phyloP scores from a whole-genome alignment of 352 stramenopile species.

The Phytophthora foliorum region DNA sequence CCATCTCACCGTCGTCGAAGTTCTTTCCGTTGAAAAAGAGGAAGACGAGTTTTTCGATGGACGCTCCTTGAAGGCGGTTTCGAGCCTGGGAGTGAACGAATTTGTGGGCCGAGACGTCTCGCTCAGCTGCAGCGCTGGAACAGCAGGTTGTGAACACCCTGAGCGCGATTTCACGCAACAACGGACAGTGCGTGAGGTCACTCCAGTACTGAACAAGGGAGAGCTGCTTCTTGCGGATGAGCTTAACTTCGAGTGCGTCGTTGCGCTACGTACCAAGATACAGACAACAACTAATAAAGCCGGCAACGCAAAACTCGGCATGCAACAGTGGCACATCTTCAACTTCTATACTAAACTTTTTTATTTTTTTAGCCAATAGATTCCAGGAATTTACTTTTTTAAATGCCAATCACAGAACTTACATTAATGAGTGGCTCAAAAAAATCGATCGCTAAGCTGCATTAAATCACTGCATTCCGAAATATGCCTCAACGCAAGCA shows the following conservation, averaged over 20 bases:
- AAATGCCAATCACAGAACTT: no score
- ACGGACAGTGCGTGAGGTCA: background rate
- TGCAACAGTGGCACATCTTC: no score
- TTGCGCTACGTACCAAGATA: background rate
- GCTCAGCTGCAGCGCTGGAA: background rate
- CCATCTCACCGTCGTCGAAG: background rate
- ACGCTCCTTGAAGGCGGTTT: background rate
- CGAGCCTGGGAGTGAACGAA: background rate
- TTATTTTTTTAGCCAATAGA: no score
- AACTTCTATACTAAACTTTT: no score
- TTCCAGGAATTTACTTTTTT: no score
- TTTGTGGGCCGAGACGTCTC: conserved; percentile 10
- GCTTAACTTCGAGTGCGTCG: background rate
- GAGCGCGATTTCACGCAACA: background rate
- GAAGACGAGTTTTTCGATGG: conserved; percentile 3
- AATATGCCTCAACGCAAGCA: no score
- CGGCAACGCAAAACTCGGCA: no score
- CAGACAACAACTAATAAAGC: no score
- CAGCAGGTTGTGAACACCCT: background rate
- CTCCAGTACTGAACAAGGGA: background rate
- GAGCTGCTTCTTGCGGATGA: background rate
- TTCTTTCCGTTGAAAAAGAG: conserved; percentile 10
- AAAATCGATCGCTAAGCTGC: no score
- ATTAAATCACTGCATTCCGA: no score
- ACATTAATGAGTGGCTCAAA: no score